Evolutionary conservation across 768 basidiomycete species (phyloP).

Genomic region (Phaeotremella fagi): DNA sequence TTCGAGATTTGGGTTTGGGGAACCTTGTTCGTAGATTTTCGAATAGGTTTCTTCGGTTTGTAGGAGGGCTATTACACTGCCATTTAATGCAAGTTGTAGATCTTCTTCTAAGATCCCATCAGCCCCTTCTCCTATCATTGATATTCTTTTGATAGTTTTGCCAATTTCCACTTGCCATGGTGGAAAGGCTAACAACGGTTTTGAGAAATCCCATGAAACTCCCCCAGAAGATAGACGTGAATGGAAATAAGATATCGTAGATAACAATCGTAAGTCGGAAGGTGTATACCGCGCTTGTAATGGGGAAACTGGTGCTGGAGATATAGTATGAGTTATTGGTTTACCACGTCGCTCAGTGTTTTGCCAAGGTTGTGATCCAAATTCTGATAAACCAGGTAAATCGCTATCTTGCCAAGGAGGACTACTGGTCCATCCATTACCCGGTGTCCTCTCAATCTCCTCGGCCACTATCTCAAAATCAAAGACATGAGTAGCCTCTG

Average conservation of each 20-base stretch:
- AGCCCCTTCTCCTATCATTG: constrained; percentile 66
- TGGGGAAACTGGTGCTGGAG: constrained; percentile 53
- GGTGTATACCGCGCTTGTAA: constrained; percentile 55
- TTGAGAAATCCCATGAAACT: constrained; percentile 63
- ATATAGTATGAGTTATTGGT: background rate
- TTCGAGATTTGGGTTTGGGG: constrained; percentile 57
- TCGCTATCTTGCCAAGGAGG: constrained; percentile 7
- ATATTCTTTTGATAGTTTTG: constrained; percentile 59
- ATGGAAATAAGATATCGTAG: constrained; percentile 75
- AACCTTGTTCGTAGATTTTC: constrained; percentile 59
- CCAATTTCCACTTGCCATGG: constrained; percentile 69
- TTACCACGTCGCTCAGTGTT: too few species aligned
- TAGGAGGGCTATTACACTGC: constrained; percentile 72
- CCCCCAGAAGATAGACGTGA: constrained; percentile 49
- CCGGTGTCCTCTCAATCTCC: background rate
- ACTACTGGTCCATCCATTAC: constrained; percentile 28
- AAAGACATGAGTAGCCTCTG: constrained; percentile 61
- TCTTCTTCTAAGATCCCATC: constrained; percentile 76
- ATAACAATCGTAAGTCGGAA: constrained; percentile 66
- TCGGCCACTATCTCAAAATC: constrained; percentile 32
- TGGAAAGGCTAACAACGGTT: constrained; percentile 62
- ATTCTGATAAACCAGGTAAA: constrained; percentile 3
- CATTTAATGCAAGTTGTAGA: constrained; percentile 67
- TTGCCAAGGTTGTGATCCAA: background rate
- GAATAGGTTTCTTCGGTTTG: constrained; percentile 22